Percentiles rank a stretch among this genome's conserved stretches.
Evolutionary conservation across 331 rosid species (phyloP).

Genomic region (Phaseolus coccineus): DNA sequence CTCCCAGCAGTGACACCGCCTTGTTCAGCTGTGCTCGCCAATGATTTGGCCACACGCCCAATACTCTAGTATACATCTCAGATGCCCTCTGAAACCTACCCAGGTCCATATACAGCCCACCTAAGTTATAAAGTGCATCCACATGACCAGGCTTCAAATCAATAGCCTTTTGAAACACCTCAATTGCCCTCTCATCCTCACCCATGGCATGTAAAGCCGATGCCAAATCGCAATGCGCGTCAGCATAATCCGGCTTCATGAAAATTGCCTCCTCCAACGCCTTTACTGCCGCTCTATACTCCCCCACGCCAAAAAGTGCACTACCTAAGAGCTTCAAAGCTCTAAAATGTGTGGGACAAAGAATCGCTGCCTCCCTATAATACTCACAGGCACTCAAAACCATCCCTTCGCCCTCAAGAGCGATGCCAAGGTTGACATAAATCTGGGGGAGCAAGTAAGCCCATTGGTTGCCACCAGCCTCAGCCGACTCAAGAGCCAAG

Average conservation of each 20-base stretch:
- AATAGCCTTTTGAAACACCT: conserved; percentile 75
- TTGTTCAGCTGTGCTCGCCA: conserved; percentile 71
- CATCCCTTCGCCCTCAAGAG: conserved; percentile 75
- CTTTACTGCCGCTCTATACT: conserved; percentile 66
- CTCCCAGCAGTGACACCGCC: conserved; percentile 66
- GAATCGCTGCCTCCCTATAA: conserved; percentile 69
- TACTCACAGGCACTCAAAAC: conserved; percentile 74
- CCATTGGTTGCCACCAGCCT: conserved; percentile 68
- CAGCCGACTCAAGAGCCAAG: conserved; percentile 65
- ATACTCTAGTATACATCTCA: conserved; percentile 69
- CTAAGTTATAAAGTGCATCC: conserved; percentile 66
- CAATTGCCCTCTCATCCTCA: conserved; percentile 73
- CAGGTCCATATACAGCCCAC: conserved; percentile 67
- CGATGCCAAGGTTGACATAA: conserved; percentile 65
- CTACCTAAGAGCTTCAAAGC: conserved; percentile 69
- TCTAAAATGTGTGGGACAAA: conserved; percentile 67
- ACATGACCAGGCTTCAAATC: conserved; percentile 67
- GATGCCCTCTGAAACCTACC: conserved; percentile 72
- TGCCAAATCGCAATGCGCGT: conserved; percentile 68
- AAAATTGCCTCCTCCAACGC: conserved; percentile 68
- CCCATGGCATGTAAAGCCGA: conserved; percentile 66
- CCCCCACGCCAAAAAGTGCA: conserved; percentile 70
- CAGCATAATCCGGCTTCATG: conserved; percentile 68
- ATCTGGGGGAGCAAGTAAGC: conserved; percentile 66
- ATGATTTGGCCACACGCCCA: conserved; percentile 67